phyloP scores from a whole-genome alignment of 257 asterid species.

The Petunia secreta region DNA sequence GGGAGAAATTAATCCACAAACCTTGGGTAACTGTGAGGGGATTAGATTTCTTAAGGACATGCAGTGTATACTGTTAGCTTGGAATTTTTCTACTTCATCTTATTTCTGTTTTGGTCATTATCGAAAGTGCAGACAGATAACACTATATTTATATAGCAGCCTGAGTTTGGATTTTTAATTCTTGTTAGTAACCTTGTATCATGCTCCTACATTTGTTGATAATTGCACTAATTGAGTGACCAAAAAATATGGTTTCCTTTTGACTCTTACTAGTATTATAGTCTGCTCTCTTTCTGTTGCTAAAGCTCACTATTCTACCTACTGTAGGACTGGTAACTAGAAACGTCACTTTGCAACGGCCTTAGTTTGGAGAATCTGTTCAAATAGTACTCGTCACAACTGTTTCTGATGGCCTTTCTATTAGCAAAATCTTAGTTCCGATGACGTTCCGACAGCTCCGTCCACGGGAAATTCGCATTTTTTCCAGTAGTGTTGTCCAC shows the following conservation, averaged over 20 bases:
- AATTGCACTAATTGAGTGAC: not conserved
- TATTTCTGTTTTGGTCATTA: too few species aligned
- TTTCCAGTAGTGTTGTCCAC: not conserved
- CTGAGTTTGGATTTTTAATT: too few species aligned
- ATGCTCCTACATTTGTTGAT: not conserved
- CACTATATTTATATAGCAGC: too few species aligned
- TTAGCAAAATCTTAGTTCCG: not conserved
- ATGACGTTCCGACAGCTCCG: not conserved
- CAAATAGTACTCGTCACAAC: not conserved
- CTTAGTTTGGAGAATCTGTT: not conserved
- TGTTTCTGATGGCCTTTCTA: not conserved
- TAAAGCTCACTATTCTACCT: not conserved
- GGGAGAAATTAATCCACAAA: too few species aligned
- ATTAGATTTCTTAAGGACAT: too few species aligned
- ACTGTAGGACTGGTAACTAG: too few species aligned
- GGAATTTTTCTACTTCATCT: too few species aligned
- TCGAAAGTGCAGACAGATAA: too few species aligned
- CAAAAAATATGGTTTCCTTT: not conserved
- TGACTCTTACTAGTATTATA: not conserved
- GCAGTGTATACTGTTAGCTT: too few species aligned
- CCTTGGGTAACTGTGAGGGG: too few species aligned
- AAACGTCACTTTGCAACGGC: not conserved
- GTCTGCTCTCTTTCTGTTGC: not conserved
- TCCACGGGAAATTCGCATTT: not conserved
- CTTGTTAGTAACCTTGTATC: not conserved